phyloP scores from a whole-genome alignment of 352 stramenopile genomes.

The Elongisporangium prolatum region DNA sequence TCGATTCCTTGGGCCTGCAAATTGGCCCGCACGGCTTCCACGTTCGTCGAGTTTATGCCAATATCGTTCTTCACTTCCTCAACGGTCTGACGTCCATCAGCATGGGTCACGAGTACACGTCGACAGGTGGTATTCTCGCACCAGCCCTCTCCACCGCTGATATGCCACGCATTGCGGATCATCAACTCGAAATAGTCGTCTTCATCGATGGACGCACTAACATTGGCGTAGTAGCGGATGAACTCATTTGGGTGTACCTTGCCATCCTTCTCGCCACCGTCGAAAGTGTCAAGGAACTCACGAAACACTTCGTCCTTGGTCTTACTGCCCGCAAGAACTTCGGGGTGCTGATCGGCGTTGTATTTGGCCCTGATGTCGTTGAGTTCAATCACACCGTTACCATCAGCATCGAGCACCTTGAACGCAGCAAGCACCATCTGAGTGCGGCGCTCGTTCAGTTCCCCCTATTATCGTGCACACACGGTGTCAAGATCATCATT shows the following conservation, averaged over 20 bases:
- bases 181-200: slow-evolving; percentile 93
- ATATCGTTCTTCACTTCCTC: slow-evolving; percentile 87
- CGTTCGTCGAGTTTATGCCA: slow-evolving; percentile 57
- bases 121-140: slow-evolving; percentile 82
- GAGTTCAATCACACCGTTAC: slow-evolving; percentile 68
- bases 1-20: slow-evolving; percentile 65
- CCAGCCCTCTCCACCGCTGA: slow-evolving; percentile 79
- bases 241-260: slow-evolving; percentile 86
- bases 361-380: slow-evolving; percentile 78
- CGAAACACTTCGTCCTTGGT: slow-evolving; percentile 68
- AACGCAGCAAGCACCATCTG: slow-evolving; percentile 79
- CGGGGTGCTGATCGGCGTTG: slow-evolving; percentile 77
- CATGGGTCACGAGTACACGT: slow-evolving; percentile 84
- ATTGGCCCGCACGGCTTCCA: slow-evolving; percentile 73
- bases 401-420: slow-evolving; percentile 66
- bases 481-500: not conserved
- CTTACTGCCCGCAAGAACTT: slow-evolving; percentile 70
- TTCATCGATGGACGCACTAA: slow-evolving; percentile 87
- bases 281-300: slow-evolving; percentile 86
- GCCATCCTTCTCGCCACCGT: slow-evolving; percentile 83
- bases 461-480: slow-evolving; percentile 15
- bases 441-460: slow-evolving; percentile 69
- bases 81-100: slow-evolving; percentile 71
- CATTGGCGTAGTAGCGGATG: slow-evolving; percentile 87
- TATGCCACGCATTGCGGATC: slow-evolving; percentile 88